Evolutionary conservation across 352 stramenopile genomes (phyloP).

Genomic region (Albugo laibachii): DNA sequence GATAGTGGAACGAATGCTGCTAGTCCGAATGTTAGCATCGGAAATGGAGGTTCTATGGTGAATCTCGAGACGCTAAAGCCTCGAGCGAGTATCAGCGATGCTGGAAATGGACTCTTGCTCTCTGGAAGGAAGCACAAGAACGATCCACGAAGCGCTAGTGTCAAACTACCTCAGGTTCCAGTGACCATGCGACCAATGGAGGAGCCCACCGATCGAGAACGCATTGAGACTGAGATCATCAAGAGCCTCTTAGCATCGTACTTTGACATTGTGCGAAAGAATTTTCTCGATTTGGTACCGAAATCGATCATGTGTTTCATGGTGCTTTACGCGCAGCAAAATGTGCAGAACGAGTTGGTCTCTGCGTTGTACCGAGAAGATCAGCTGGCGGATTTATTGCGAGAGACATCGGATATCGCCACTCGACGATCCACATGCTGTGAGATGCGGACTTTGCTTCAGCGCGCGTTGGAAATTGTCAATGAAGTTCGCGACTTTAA

Average conservation of each 20-base stretch:
- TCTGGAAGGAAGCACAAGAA: constrained; percentile 46
- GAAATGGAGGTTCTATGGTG: too few species aligned
- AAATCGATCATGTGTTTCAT: constrained; percentile 99
- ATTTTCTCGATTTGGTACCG: constrained; percentile 97
- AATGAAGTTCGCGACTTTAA: constrained; percentile 98
- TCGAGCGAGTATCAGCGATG: constrained; percentile 10
- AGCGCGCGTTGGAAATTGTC: constrained; percentile 93
- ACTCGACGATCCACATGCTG: constrained; percentile 86
- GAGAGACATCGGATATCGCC: constrained; percentile 90
- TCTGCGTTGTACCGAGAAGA: constrained; percentile 93
- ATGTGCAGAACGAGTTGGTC: constrained; percentile 96
- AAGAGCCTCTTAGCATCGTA: constrained; percentile 94
- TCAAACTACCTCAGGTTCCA: constrained; percentile 91
- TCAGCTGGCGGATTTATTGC: constrained; percentile 89
- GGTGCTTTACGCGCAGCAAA: constrained; percentile 87
- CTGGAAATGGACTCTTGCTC: not conserved
- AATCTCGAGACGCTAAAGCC: constrained; percentile 15
- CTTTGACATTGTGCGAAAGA: constrained; percentile 98
- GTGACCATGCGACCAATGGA: constrained; percentile 92
- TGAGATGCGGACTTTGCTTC: constrained; percentile 92
- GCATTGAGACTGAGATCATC: constrained; percentile 97
- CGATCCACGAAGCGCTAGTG: constrained; percentile 37
- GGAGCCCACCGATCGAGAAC: constrained; percentile 88
- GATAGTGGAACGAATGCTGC: constrained; percentile 15
- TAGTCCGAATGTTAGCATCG: not conserved